Evolutionary conservation across 2,329 filamentous ascomycete species (phyloP), one percentile per base, ranked within the genome.

Genomic region (Fusarium sp.): DNA sequence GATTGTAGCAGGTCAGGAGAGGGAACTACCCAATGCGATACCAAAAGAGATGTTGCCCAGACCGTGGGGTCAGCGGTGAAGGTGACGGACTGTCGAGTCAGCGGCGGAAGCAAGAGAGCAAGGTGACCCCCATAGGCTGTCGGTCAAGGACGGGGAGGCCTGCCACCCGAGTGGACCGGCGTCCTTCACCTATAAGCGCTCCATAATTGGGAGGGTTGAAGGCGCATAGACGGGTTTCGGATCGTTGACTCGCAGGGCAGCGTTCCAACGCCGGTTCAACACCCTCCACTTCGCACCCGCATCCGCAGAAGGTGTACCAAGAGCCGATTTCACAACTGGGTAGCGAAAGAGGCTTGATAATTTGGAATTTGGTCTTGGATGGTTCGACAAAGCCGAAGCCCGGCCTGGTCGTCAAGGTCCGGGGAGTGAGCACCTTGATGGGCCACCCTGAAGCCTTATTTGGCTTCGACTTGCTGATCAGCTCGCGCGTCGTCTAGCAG

Each of bases 341-440:
- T 47, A 55, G 55, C 57, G 51, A 67, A 51, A 54, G 23, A 53
- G 40, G 43, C 43, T 68, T 47, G 43, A 50, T 40, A 43, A 54
- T 61, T 66, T 60, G 50, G 15, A 55, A 23, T 50, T 34, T 36
- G 8, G 47, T 62, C 31, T 55, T 37, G 23, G 48, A 58, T 71
- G 71, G 58, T 65, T 75, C 60, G 61, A 63, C 58, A 70, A 62
- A 39, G 63, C 62, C 60, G 50, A 65, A 30, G 41, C 31, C 71
- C 52, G 50, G 61, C 36, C 51, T 59, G 55, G 67, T 53, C 40
- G 57, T 63, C 65, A 68, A 71, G 70, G 62, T 65, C 67, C 48
- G 50, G 70, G 63, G 56, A 63, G 57, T 59, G 58, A 57, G 61
- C 60, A 75, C 73, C 73, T 73, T 75, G 73, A 75, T 75, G 73